Base-by-base conservation (phyloP, 441 rosid species). In the Breynia disticha region DNA sequence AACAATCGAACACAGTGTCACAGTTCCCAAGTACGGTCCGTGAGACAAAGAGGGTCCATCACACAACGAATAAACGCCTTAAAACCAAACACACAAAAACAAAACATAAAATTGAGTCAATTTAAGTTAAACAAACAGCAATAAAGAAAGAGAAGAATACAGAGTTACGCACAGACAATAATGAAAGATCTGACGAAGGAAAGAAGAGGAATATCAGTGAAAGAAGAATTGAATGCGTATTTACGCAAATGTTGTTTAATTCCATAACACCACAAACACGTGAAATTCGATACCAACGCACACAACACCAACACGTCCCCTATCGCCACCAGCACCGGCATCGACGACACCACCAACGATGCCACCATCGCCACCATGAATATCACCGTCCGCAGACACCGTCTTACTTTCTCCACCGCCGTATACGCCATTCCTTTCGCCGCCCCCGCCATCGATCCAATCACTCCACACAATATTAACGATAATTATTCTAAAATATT, bases 341-440 rank as follows among this genome's bases (percentile, higher is more conserved):
- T 69, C 43, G 96, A 90, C 19, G 96, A 87, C 19, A 77, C 86
- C 57, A 87, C 59, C n/a, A 90, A 76, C 57, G 97, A 90, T 28
- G 80, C 86, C 57, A 74, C 77, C 97, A 90, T 90, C 73, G 97
- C 86, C 65, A 82, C 82, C 70, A 90, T 72, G 68, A 90, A 90
- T 68, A 83, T 87, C 60, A 70, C 75, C 45, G 97, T 90, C 61
- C 95, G 53, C 0, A 69, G 52, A 55, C 77, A 73, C 67, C 97
- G 78, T 64, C 79, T 64, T 46, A 61, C 72, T 76, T 87, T 90
- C 48, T 90, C 97, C 58, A 82, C 64, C 63, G 77, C 60, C 74
- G 78, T 60, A 67, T 69, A 65, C 24, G 35, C 76, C n/a, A 16
- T 58, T 58, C 72, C 72, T 44, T 54, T 63, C 5, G 61, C 42